phyloP scores from a whole-genome alignment of 331 rosid species.

The Acacia pycnantha region DNA sequence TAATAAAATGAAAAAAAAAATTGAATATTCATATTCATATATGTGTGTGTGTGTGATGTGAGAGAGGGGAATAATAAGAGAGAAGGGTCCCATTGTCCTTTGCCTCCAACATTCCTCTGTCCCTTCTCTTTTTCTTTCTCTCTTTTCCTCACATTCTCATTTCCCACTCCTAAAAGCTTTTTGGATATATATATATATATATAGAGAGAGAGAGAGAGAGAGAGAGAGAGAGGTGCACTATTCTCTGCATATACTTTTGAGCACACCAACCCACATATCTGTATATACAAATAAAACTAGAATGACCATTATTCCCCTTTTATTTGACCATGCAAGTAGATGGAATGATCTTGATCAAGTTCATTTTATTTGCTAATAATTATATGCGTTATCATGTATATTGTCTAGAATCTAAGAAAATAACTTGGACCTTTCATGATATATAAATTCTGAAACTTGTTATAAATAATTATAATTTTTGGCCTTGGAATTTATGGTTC shows the following conservation, averaged over 20 bases:
- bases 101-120: constrained; percentile 37
- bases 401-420: not conserved
- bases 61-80: not conserved
- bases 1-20: not conserved
- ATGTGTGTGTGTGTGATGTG: no score
- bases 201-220: not conserved
- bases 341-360: not conserved
- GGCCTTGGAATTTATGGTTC: not conserved
- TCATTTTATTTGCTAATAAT: not conserved
- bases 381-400: not conserved
- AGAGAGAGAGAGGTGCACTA: not conserved
- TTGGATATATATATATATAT: not conserved
- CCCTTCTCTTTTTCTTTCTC: not conserved
- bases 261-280: not conserved
- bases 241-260: not conserved
- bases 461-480: not conserved
- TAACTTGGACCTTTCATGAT: no score
- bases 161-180: not conserved
- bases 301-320: not conserved
- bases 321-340: not conserved
- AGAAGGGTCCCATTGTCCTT: constrained; percentile 19
- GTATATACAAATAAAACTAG: not conserved
- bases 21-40: no score
- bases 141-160: constrained; percentile 34
- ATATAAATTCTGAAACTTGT: not conserved